A percentile compares a stretch with the other conserved stretches of the same genome.
phyloP scores from a whole-genome alignment of 164 flowering plant genomes.

The Vitis vinifera region DNA sequence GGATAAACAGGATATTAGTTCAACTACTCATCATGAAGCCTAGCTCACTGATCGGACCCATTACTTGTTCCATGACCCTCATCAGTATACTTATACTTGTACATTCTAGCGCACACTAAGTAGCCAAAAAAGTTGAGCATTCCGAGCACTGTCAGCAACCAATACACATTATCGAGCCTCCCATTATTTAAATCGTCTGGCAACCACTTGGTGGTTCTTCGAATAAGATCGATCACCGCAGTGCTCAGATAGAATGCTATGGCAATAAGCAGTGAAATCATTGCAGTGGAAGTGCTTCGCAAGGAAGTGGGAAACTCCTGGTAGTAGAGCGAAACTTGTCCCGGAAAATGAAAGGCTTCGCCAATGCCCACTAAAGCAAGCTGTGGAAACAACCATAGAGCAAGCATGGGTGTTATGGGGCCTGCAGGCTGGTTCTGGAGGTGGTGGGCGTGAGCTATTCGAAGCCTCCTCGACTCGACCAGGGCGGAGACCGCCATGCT shows the following conservation, averaged over 20 bases:
- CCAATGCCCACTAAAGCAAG: slow-evolving; percentile 15
- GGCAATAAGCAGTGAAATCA: slow-evolving; percentile 8
- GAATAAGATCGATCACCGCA: slow-evolving; percentile 5
- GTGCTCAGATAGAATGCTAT: slow-evolving; percentile 19
- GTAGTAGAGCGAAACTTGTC: slow-evolving; percentile 23
- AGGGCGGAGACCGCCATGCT: slow-evolving; percentile 21
- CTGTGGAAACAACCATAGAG: slow-evolving; percentile 29
- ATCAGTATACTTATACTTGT: slow-evolving; percentile 25
- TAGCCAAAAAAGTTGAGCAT: slow-evolving; percentile 38
- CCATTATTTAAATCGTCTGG: too few relatives aligned
- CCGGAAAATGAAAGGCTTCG: slow-evolving; percentile 16
- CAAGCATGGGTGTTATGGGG: slow-evolving; percentile 12
- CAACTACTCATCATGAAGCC: too few relatives aligned
- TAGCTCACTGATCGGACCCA: too few relatives aligned
- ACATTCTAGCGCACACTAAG: slow-evolving; percentile 31
- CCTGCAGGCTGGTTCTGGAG: neutral
- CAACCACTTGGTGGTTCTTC: too few relatives aligned
- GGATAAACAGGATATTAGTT: too few relatives aligned
- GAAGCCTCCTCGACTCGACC: slow-evolving; percentile 12
- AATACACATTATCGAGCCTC: slow-evolving; percentile 26
- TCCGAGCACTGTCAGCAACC: slow-evolving; percentile 34
- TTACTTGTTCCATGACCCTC: neutral
- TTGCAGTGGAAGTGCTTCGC: slow-evolving; percentile 20
- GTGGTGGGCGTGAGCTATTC: neutral
- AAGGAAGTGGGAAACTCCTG: slow-evolving; percentile 22